A percentile compares a stretch with the other conserved stretches of the same genome.
These are phyloP conservation scores for Malassezia restricta DNA, from an alignment of 1,284 basidiomycete species.

Conservation along the genomic window DNA sequence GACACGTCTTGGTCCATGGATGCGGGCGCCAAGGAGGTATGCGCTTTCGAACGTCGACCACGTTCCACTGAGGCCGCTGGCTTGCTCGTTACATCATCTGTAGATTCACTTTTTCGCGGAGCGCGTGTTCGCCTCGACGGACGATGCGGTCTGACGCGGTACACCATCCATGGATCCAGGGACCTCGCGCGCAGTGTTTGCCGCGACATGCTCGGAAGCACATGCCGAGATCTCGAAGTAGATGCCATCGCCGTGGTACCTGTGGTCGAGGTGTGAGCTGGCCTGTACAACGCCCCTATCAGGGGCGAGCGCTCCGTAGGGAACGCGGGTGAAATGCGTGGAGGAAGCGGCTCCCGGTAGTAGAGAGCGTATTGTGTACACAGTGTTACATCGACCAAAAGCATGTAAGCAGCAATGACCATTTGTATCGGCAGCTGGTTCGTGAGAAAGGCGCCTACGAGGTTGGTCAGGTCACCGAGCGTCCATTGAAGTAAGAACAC, in stretches of 20 bases:
- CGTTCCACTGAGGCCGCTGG: no score
- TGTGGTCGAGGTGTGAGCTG: not conserved
- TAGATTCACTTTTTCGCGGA: no score
- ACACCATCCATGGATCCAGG: conserved; percentile 1
- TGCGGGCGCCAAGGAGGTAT: no score
- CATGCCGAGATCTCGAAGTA: no score
- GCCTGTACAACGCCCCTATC: not conserved
- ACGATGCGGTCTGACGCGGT: not conserved
- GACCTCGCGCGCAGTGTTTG: not conserved
- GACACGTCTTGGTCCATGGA: no score
- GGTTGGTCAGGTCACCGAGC: conserved; percentile 41
- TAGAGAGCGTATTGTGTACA: conserved; percentile 2
- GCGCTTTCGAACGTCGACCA: no score
- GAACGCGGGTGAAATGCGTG: not conserved
- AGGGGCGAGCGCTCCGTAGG: not conserved
- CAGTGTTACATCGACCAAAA: conserved; percentile 7
- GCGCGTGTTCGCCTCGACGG: not conserved
- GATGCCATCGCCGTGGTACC: not conserved
- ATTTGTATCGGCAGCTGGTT: conserved; percentile 41
- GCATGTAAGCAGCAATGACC: conserved; percentile 21
- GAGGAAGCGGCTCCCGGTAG: not conserved
- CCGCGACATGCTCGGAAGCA: not conserved
- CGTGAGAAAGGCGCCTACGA: conserved; percentile 37
- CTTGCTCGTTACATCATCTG: no score
- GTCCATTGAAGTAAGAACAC: conserved; percentile 45